A percentile compares a stretch with the other conserved stretches of the same genome.
phyloP scores from a whole-genome alignment of 1,284 basidiomycete genomes.

The Trichosporon sp. region DNA sequence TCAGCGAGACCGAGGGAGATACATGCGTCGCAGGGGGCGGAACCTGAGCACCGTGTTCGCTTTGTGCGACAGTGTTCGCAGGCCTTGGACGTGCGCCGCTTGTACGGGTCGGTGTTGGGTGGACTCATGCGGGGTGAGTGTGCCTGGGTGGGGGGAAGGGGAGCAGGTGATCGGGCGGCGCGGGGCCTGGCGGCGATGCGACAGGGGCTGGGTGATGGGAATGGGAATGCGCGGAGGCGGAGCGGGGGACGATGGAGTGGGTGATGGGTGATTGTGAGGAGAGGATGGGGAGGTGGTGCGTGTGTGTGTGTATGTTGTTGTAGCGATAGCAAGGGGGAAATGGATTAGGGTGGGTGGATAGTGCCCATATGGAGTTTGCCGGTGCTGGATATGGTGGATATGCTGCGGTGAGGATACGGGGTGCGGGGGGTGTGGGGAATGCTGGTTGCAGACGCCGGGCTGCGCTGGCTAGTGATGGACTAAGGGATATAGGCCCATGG shows the following conservation, averaged over 20 bases:
- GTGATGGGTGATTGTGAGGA: not conserved
- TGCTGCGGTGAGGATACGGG: too few species aligned
- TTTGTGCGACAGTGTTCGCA: constrained; percentile 39
- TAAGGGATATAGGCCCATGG: too few species aligned
- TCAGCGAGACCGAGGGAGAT: constrained; percentile 28
- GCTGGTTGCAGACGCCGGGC: too few species aligned
- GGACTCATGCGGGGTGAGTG: constrained; percentile 1
- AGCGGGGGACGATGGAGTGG: too few species aligned
- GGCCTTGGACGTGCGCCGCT: constrained; percentile 35
- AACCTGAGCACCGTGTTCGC: constrained; percentile 35
- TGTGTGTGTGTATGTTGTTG: too few species aligned
- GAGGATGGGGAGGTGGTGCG: not conserved
- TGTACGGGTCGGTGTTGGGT: constrained; percentile 27
- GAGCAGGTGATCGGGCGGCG: not conserved
- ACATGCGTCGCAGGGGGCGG: constrained; percentile 38
- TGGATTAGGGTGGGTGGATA: not conserved
- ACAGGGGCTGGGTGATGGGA: too few species aligned
- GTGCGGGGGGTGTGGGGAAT: too few species aligned
- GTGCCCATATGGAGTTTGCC: not conserved
- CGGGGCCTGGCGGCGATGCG: not conserved
- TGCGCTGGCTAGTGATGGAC: too few species aligned
- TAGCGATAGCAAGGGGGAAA: too few species aligned
- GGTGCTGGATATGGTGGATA: too few species aligned
- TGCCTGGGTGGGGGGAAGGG: not conserved
- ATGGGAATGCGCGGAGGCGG: not conserved